These are phyloP conservation scores for Lentinula lateritia DNA, from an alignment of 768 basidiomycete genomes.

Conservation along the genomic window DNA sequence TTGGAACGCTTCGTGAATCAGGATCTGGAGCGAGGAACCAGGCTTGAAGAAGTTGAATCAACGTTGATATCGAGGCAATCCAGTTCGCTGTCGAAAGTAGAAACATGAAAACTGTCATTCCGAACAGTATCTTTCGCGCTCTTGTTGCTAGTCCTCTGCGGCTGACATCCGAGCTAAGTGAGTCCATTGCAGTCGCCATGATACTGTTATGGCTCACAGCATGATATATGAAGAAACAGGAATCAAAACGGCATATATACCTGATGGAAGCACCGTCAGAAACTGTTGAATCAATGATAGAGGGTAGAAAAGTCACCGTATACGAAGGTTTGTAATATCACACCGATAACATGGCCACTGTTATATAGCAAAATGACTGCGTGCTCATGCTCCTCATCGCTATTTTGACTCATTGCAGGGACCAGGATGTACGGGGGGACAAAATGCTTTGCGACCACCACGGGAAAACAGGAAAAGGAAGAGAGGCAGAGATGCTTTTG, in stretches of 20 bases:
- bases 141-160: not conserved
- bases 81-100: not conserved
- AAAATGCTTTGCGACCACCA: too few relatives aligned
- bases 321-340: not conserved
- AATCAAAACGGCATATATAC: not conserved
- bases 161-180: not conserved
- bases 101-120: slow-evolving; percentile 5
- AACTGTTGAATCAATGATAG: not conserved
- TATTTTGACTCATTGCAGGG: not conserved
- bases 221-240: not conserved
- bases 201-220: not conserved
- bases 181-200: too few relatives aligned
- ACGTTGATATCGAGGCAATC: not conserved
- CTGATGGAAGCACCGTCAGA: not conserved
- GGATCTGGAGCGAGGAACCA: not conserved
- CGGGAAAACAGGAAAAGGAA: too few relatives aligned
- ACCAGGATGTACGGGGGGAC: too few relatives aligned
- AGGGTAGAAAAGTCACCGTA: not conserved
- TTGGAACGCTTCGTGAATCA: not conserved
- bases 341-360: not conserved
- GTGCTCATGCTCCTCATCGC: not conserved
- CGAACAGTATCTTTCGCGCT: slow-evolving; percentile 1
- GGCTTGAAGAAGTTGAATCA: not conserved
- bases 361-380: not conserved
- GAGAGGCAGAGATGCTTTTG: too few relatives aligned